A percentile compares a stretch with the other conserved stretches of the same genome.
phyloP scores from a whole-genome alignment of 225 moss, liverwort and hornwort species.

The Polytrichum formosum region DNA sequence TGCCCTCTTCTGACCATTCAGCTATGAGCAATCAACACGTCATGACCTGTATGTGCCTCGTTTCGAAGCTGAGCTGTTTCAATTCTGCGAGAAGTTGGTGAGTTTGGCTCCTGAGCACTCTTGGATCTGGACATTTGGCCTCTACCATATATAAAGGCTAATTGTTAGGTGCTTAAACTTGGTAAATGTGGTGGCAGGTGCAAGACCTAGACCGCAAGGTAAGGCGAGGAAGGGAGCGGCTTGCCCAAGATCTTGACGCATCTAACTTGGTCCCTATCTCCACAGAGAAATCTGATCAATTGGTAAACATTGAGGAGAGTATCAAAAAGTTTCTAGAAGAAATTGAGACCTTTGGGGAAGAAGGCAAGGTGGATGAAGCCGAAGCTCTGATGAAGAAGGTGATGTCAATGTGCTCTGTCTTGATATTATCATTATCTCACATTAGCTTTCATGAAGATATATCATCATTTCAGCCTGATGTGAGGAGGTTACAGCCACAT shows the following conservation, averaged over 20 bases:
- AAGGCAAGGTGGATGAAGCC: conserved; percentile 86
- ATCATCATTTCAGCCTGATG: too few species aligned
- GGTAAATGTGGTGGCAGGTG: conserved; percentile 29
- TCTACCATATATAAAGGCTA: neutral
- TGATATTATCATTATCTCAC: too few species aligned
- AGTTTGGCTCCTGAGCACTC: conserved; percentile 17
- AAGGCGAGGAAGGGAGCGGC: conserved; percentile 76
- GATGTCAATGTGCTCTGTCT: neutral
- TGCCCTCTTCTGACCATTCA: conserved; percentile 21
- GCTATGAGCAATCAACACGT: conserved; percentile 84
- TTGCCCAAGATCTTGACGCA: conserved; percentile 81
- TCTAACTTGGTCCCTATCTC: conserved; percentile 67
- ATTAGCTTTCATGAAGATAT: too few species aligned
- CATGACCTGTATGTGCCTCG: conserved; percentile 61
- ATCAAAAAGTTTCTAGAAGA: conserved; percentile 88
- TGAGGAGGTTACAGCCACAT: too few species aligned
- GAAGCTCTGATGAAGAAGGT: conserved; percentile 96
- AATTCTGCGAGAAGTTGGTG: conserved; percentile 92
- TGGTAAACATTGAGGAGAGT: conserved; percentile 86
- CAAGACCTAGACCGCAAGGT: conserved; percentile 96
- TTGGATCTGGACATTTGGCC: neutral
- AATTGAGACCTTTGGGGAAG: conserved; percentile 83
- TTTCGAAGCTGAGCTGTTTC: conserved; percentile 90
- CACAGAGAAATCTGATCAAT: conserved; percentile 74
- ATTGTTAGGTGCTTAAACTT: too few species aligned